Evolutionary conservation across 305 asterid species (phyloP).

Genomic region (Fraxinus paxiana): DNA sequence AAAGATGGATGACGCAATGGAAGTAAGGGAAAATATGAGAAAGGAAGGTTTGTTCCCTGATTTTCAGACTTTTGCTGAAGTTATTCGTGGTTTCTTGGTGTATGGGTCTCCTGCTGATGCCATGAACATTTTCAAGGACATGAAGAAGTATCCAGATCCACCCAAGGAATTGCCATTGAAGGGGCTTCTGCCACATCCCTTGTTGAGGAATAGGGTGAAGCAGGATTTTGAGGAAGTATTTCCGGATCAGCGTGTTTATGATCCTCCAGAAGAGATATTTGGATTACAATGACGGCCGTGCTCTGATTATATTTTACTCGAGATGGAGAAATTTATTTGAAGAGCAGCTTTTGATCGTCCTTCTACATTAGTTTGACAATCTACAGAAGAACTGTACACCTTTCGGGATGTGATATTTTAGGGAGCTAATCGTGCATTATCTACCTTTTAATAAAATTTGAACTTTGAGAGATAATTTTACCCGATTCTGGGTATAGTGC

Average conservation of each 20-base stretch:
- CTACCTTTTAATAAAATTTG: too few relatives aligned
- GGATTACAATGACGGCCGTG: constrained; percentile 64
- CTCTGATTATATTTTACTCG: background rate
- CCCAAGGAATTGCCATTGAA: constrained; percentile 81
- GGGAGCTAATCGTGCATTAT: too few relatives aligned
- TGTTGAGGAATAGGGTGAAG: constrained; percentile 79
- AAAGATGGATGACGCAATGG: constrained; percentile 80
- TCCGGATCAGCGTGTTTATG: constrained; percentile 77
- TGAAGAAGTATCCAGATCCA: constrained; percentile 83
- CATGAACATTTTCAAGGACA: constrained; percentile 86
- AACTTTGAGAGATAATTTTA: too few relatives aligned
- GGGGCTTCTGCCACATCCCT: constrained; percentile 91
- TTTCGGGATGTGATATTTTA: too few relatives aligned
- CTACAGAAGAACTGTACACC: too few relatives aligned
- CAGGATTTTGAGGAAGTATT: constrained; percentile 88
- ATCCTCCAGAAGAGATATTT: constrained; percentile 91
- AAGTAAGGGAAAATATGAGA: constrained; percentile 74
- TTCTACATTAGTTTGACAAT: too few relatives aligned
- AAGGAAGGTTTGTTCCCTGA: constrained; percentile 73
- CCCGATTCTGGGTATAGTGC: too few relatives aligned
- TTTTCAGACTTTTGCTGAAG: constrained; percentile 78
- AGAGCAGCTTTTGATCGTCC: background rate
- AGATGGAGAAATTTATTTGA: background rate
- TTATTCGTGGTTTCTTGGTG: constrained; percentile 84
- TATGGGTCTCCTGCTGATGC: constrained; percentile 92